A percentile compares a stretch with the other conserved stretches of the same genome.
Conservation (phyloP, 495 filamentous ascomycete genomes). For the Cryomyces antarcticus region DNA sequence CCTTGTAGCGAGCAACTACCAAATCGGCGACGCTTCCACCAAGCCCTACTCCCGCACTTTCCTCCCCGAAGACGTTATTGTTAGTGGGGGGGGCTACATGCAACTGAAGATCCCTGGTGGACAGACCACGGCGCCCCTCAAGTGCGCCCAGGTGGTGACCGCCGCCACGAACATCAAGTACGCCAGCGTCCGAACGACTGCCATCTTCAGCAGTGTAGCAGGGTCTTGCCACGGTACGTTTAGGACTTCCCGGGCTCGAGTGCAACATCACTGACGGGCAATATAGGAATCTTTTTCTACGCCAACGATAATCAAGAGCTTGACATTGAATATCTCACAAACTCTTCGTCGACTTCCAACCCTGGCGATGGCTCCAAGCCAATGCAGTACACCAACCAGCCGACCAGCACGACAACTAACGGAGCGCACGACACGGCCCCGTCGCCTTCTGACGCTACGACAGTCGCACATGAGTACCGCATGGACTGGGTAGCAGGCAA, state of each 20-base stretch:
- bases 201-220: slow-evolving; percentile 5
- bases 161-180: slow-evolving; percentile 4
- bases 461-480: slow-evolving; percentile 8
- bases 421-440: slow-evolving; percentile 1
- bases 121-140: slow-evolving; percentile 3
- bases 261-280: no score
- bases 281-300: slow-evolving; percentile 1
- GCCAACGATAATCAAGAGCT: slow-evolving; percentile 5
- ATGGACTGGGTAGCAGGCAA: slow-evolving; percentile 7
- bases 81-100: slow-evolving; percentile 1
- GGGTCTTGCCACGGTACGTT: slow-evolving; percentile 4
- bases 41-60: slow-evolving; percentile 3
- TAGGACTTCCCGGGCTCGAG: no score
- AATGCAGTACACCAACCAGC: slow-evolving; percentile 10
- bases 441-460: slow-evolving; percentile 2
- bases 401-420: background rate
- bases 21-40: background rate
- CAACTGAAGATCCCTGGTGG: slow-evolving; percentile 9
- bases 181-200: slow-evolving; percentile 8
- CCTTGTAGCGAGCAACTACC: background rate
- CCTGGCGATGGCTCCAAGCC: background rate
- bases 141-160: slow-evolving; percentile 5
- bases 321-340: slow-evolving; percentile 9
- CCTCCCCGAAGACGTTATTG: slow-evolving; percentile 1
- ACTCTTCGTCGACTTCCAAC: slow-evolving; percentile 1